These are phyloP conservation scores for Saturnispora saitoi DNA, from an alignment of 805 yeast species.

Conservation along the genomic window DNA sequence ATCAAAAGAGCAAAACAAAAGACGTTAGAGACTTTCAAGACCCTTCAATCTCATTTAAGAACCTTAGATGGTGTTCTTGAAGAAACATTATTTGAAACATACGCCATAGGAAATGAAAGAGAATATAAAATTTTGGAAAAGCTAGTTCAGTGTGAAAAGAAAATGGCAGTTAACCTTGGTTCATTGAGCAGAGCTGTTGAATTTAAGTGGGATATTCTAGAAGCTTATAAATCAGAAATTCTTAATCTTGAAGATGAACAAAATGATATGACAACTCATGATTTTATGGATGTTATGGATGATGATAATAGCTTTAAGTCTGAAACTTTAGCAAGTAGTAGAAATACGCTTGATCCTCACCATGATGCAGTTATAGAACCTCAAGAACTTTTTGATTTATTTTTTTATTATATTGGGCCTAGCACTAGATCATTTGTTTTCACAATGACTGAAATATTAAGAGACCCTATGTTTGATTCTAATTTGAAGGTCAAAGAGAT, in stretches of 20 bases:
- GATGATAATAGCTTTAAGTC: constrained; percentile 64
- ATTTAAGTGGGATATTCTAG: constrained; percentile 50
- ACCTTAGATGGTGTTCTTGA: constrained; percentile 35
- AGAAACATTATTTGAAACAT: constrained; percentile 58
- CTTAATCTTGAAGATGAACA: constrained; percentile 15
- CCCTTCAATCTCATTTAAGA: constrained; percentile 34
- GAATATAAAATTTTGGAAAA: constrained; percentile 39
- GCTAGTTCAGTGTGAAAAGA: constrained; percentile 44
- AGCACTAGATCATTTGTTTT: constrained; percentile 57
- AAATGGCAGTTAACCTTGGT: constrained; percentile 48
- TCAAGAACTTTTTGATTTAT: constrained; percentile 51
- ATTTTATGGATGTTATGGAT: constrained; percentile 58
- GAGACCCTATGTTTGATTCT: constrained; percentile 48
- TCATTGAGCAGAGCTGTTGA: constrained; percentile 63
- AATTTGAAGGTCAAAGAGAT: constrained; percentile 32
- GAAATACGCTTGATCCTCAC: constrained; percentile 37
- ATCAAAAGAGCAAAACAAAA: constrained; percentile 12
- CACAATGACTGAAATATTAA: constrained; percentile 54
- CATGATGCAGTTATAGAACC: constrained; percentile 22
- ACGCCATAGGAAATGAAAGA: constrained; percentile 42
- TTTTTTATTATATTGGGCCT: constrained; percentile 63
- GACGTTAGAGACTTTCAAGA: constrained; percentile 21
- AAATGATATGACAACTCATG: constrained; percentile 26
- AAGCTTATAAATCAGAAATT: constrained; percentile 1
- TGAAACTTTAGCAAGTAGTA: constrained; percentile 49